phyloP scores from a whole-genome alignment of 1,139 yeast species.

The Geotrichum histeridarum region DNA sequence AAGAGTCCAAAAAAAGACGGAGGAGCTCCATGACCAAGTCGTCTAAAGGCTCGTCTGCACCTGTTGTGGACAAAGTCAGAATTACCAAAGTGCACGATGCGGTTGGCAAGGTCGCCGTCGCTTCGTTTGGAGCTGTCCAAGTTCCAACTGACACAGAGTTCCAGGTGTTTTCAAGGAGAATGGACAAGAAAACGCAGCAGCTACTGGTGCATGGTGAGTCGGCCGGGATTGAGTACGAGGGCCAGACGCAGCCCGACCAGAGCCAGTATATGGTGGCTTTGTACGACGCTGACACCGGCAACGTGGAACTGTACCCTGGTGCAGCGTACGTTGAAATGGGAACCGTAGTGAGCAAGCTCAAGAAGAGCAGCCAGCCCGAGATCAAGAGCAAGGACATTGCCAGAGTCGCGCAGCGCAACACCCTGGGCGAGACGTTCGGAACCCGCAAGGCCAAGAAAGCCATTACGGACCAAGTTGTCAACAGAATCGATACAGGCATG shows the following conservation, averaged over 20 bases:
- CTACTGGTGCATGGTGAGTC: slow-evolving; percentile 72
- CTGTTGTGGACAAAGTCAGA: slow-evolving; percentile 9
- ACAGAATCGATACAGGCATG: slow-evolving; percentile 78
- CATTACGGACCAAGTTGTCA: slow-evolving; percentile 71
- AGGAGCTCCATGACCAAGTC: slow-evolving; percentile 2
- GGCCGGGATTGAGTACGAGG: slow-evolving; percentile 67
- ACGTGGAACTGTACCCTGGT: slow-evolving; percentile 53
- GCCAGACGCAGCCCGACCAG: slow-evolving; percentile 46
- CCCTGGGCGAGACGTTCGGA: slow-evolving; percentile 94
- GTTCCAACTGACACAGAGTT: slow-evolving; percentile 58
- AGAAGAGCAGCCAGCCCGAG: slow-evolving; percentile 52
- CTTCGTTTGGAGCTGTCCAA: slow-evolving; percentile 68
- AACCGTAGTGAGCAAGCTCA: slow-evolving; percentile 41
- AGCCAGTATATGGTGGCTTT: slow-evolving; percentile 43
- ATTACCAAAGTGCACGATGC: slow-evolving; percentile 10
- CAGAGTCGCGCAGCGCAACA: slow-evolving; percentile 62
- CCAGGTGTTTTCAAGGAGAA: slow-evolving; percentile 49
- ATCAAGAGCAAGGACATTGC: slow-evolving; percentile 39
- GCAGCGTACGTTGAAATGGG: slow-evolving; percentile 53
- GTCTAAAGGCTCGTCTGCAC: not conserved
- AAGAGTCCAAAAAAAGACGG: slow-evolving; percentile 20
- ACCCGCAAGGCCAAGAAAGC: slow-evolving; percentile 94
- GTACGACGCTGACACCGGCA: slow-evolving; percentile 56
- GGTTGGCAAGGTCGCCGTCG: slow-evolving; percentile 30
- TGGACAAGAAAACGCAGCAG: slow-evolving; percentile 40